These are phyloP conservation scores for Colletotrichum godetiae DNA, from an alignment of 2,329 filamentous ascomycete genomes.

Conservation along the genomic window DNA sequence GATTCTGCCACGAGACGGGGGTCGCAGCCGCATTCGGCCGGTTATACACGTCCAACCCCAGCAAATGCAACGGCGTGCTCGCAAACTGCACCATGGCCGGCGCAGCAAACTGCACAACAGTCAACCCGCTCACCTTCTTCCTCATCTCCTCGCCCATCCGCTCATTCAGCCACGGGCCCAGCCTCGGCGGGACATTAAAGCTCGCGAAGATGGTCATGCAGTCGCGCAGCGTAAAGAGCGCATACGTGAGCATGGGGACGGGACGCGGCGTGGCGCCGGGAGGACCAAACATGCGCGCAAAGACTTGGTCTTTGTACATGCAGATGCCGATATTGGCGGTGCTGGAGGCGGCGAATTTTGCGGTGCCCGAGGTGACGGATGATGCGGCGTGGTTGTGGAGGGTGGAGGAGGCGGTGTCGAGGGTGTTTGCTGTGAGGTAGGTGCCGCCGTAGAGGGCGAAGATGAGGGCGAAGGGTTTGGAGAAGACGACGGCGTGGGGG, in stretches of 20 bases:
- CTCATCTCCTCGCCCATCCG: conserved; percentile 65
- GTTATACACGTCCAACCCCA: conserved; percentile 90
- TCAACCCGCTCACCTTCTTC: conserved; percentile 62
- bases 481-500: conserved; percentile 71
- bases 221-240: conserved; percentile 84
- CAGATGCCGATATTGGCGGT: conserved; percentile 87
- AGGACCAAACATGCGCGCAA: conserved; percentile 84
- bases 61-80: conserved; percentile 85
- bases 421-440: conserved; percentile 87
- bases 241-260: conserved; percentile 78
- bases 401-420: conserved; percentile 84
- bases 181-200: conserved; percentile 87
- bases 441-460: conserved; percentile 86
- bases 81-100: conserved; percentile 83
- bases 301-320: conserved; percentile 90
- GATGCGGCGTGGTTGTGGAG: conserved; percentile 65
- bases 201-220: conserved; percentile 90
- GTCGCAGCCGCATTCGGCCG: conserved; percentile 55
- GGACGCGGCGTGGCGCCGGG: conserved; percentile 59
- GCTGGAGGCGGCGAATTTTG: conserved; percentile 85
- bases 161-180: conserved; percentile 76
- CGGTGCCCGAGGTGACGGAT: conserved; percentile 76
- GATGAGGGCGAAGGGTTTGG: conserved; percentile 76
- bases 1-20: conserved; percentile 61
- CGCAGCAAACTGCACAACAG: conserved; percentile 81